Evolutionary conservation across 345 rosid species (phyloP).

Genomic region (Boechera divaricarpa): DNA sequence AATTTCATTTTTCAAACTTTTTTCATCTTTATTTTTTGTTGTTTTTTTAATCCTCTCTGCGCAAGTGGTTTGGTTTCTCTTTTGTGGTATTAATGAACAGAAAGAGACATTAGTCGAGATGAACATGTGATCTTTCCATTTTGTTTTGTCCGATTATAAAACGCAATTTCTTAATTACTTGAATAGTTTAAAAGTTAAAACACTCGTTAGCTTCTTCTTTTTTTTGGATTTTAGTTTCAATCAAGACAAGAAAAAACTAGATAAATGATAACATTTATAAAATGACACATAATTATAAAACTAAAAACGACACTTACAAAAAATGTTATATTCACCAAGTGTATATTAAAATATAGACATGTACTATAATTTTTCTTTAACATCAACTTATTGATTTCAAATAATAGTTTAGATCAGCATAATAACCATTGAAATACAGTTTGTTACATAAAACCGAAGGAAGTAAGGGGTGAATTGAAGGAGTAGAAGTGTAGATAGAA

Average conservation of each 20-base stretch:
- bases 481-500: too few species aligned
- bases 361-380: neutral
- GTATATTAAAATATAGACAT: neutral
- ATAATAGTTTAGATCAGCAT: too few species aligned
- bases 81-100: constrained; percentile 42
- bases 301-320: neutral
- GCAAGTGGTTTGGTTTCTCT: constrained; percentile 38
- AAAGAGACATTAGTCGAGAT: constrained; percentile 35
- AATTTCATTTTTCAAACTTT: neutral
- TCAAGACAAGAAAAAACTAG: neutral
- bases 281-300: neutral
- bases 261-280: neutral
- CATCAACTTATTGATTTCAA: too few species aligned
- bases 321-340: neutral
- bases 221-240: neutral
- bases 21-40: neutral
- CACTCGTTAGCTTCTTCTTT: neutral
- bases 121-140: constrained; percentile 25
- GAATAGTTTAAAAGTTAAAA: neutral
- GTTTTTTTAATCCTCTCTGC: neutral
- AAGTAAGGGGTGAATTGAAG: too few species aligned
- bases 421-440: too few species aligned
- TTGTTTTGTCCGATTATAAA: neutral
- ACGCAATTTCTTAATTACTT: neutral
- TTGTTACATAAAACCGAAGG: too few species aligned